A percentile compares a stretch with the other conserved stretches of the same genome.
Conservation (phyloP, 345 rosid species). For the Acer yangbiense region DNA sequence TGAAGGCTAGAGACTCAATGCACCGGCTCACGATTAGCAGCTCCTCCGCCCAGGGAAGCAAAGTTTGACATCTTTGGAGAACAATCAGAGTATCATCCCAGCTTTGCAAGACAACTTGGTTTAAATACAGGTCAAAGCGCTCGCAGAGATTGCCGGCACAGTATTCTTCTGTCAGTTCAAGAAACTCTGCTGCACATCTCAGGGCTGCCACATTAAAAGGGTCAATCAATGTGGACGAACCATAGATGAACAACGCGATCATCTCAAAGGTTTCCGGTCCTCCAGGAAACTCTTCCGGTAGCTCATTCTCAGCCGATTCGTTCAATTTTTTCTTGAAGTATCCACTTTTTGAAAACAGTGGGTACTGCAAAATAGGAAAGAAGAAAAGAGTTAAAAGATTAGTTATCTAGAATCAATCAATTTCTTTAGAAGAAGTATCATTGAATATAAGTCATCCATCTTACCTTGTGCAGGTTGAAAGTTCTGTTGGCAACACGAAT, state of each 20-base stretch:
- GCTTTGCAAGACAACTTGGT: constrained; percentile 77
- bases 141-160: constrained; percentile 63
- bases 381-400: neutral
- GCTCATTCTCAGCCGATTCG: constrained; percentile 49
- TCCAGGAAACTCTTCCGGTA: constrained; percentile 71
- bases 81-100: constrained; percentile 78
- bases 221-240: constrained; percentile 62
- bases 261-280: constrained; percentile 76
- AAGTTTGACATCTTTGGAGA: constrained; percentile 58
- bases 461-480: constrained; percentile 67
- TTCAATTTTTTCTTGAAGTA: constrained; percentile 57
- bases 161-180: constrained; percentile 71
- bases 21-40: constrained; percentile 77
- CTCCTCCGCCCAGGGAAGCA: constrained; percentile 63
- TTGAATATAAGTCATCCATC: neutral
- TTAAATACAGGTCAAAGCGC: constrained; percentile 68
- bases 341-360: constrained; percentile 64
- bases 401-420: neutral
- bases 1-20: constrained; percentile 78
- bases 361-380: constrained; percentile 47
- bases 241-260: constrained; percentile 64
- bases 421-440: neutral
- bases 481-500: constrained; percentile 49
- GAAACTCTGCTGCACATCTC: constrained; percentile 75
- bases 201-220: constrained; percentile 73